Conservation (phyloP, 805 yeast genomes). For the Gaillardinia entomophila region DNA sequence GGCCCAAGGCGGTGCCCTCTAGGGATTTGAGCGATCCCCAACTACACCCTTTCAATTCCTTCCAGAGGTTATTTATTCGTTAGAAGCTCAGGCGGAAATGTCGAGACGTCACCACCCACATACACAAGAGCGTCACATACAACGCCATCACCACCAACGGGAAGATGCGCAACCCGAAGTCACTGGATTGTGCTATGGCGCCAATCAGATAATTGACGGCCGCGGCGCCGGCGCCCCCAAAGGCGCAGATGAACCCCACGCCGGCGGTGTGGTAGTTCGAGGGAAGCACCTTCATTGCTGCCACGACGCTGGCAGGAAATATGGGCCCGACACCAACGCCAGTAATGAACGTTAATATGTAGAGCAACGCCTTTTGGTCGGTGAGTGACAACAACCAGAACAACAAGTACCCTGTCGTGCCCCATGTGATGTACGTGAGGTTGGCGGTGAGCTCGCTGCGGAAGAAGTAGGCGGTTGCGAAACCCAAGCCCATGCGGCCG, state of each 20-base stretch:
- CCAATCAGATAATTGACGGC: slow-evolving; percentile 65
- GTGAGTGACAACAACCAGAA: slow-evolving; percentile 21
- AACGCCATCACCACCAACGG: slow-evolving; percentile 24
- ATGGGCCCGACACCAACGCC: slow-evolving; percentile 51
- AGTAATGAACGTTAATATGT: slow-evolving; percentile 30
- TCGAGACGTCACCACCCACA: slow-evolving; percentile 25
- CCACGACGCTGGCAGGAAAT: slow-evolving; percentile 64
- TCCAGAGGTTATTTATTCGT: too few species aligned
- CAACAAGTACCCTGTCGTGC: slow-evolving; percentile 21
- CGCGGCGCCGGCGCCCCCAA: slow-evolving; percentile 85
- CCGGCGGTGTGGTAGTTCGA: slow-evolving; percentile 55
- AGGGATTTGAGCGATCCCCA: too few species aligned
- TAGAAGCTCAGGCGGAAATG: too few species aligned
- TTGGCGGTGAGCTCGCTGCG: slow-evolving; percentile 43
- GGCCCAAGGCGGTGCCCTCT: slow-evolving; percentile 26
- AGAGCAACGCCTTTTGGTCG: slow-evolving; percentile 20
- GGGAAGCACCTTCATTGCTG: slow-evolving; percentile 60
- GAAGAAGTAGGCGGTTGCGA: slow-evolving; percentile 46
- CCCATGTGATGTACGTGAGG: slow-evolving; percentile 27
- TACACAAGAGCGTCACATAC: slow-evolving; percentile 15
- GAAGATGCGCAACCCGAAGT: slow-evolving; percentile 23
- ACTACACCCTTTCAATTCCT: too few species aligned
- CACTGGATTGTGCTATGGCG: slow-evolving; percentile 28
- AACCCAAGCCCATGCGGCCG: slow-evolving; percentile 46
- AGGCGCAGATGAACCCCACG: slow-evolving; percentile 67